A percentile compares a stretch with the other conserved stretches of the same genome.
These are phyloP conservation scores for Breynia disticha DNA, from an alignment of 441 rosid genomes.

Conservation along the genomic window DNA sequence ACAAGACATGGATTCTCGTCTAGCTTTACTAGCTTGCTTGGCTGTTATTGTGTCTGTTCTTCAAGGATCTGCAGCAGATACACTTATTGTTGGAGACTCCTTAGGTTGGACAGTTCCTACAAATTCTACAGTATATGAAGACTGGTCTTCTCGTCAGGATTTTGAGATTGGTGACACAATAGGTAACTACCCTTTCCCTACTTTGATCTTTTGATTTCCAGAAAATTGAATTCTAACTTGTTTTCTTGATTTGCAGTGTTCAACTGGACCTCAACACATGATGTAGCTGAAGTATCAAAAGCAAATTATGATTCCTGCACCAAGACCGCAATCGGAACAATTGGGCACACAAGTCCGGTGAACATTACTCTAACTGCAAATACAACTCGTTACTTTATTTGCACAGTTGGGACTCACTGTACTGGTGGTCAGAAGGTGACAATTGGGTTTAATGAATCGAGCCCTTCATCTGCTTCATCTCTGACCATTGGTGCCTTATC, in stretches of 20 bases:
- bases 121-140: slow-evolving; percentile 7
- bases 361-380: slow-evolving; percentile 13
- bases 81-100: slow-evolving; percentile 1
- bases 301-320: slow-evolving; percentile 17
- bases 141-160: slow-evolving; percentile 16
- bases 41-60: not conserved
- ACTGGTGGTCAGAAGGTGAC: slow-evolving; percentile 25
- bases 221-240: not conserved
- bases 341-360: slow-evolving; percentile 7
- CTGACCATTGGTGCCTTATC: slow-evolving; percentile 1
- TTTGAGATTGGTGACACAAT: slow-evolving; percentile 19
- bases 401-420: slow-evolving; percentile 22
- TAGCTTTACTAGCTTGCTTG: not conserved
- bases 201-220: too few species aligned
- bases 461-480: not conserved
- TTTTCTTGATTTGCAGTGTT: slow-evolving; percentile 10
- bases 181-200: not conserved
- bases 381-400: slow-evolving; percentile 25
- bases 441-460: slow-evolving; percentile 11
- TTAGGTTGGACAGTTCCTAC: slow-evolving; percentile 14
- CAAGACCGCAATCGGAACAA: not conserved
- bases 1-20: too few species aligned
- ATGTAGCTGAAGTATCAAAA: slow-evolving; percentile 14
- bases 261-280: slow-evolving; percentile 19
- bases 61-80: slow-evolving; percentile 1